These are phyloP conservation scores for Raffaelea deltoideospora DNA, from an alignment of 2,329 filamentous ascomycete genomes.

Conservation along the genomic window DNA sequence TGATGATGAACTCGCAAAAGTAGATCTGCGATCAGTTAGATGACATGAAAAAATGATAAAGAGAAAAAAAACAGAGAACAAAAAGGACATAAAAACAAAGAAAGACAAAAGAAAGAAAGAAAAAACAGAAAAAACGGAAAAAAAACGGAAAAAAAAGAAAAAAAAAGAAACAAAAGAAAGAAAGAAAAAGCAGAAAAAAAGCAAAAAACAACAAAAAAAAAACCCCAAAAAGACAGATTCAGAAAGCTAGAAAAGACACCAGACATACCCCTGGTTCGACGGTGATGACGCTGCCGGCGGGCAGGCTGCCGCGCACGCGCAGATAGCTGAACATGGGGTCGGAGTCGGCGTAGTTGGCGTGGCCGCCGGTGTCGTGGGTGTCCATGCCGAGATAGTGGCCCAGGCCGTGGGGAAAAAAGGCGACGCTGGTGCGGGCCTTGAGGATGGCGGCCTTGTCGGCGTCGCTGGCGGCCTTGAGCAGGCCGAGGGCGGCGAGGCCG, in stretches of 20 bases:
- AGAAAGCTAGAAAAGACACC: neutral
- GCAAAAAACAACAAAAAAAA: too few relatives aligned
- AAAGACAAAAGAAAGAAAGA: too few relatives aligned
- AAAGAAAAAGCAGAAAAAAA: too few relatives aligned
- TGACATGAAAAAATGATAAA: neutral
- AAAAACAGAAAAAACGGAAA: too few relatives aligned
- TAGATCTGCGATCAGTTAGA: slow-evolving; percentile 43
- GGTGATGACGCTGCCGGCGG: slow-evolving; percentile 72
- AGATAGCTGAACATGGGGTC: slow-evolving; percentile 82
- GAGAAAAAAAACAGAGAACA: too few relatives aligned
- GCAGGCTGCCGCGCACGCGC: slow-evolving; percentile 59
- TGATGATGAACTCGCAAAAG: slow-evolving; percentile 81
- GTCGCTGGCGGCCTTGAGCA: slow-evolving; percentile 50
- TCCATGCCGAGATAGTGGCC: slow-evolving; percentile 89
- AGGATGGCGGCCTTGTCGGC: slow-evolving; percentile 58
- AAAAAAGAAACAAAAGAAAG: neutral
- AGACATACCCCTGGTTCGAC: slow-evolving; percentile 74
- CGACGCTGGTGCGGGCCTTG: slow-evolving; percentile 62
- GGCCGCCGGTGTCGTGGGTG: slow-evolving; percentile 74
- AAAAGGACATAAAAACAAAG: too few relatives aligned
- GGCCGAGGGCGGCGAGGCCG: slow-evolving; percentile 60
- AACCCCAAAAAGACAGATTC: neutral
- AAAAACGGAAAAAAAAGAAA: neutral
- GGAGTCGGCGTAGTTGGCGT: slow-evolving; percentile 61
- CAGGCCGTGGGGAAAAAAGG: slow-evolving; percentile 83